A percentile compares a stretch with the other conserved stretches of the same genome.
These are phyloP conservation scores for Talaromyces nanjingensis DNA, from an alignment of 495 filamentous ascomycete genomes.

Conservation along the genomic window DNA sequence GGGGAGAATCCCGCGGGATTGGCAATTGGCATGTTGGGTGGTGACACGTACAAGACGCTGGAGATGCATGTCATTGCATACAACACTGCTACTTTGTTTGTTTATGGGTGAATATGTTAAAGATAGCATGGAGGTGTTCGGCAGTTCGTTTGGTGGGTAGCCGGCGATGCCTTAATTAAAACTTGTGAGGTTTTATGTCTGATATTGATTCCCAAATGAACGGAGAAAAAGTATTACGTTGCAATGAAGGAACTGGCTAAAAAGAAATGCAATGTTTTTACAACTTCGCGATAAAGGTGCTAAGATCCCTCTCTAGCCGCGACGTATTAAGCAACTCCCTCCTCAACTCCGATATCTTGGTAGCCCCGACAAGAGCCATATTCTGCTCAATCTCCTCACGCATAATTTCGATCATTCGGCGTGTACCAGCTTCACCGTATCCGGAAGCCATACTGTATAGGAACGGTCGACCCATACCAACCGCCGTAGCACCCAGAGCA, in stretches of 20 bases:
- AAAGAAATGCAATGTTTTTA: conserved; percentile 11
- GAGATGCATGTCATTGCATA: too few relatives aligned
- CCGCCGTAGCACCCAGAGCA: conserved; percentile 76
- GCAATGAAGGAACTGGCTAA: neutral
- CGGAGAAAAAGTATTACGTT: neutral
- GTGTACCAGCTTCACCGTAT: conserved; percentile 30
- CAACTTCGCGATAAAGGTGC: conserved; percentile 25
- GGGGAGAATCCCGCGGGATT: neutral
- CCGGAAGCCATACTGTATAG: conserved; percentile 72
- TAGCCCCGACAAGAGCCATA: conserved; percentile 32
- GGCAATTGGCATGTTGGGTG: neutral
- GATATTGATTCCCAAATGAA: too few relatives aligned
- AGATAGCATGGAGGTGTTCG: too few relatives aligned
- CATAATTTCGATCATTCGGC: conserved; percentile 25
- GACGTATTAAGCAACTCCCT: conserved; percentile 29
- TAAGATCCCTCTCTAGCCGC: conserved; percentile 29
- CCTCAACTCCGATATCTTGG: conserved; percentile 19
- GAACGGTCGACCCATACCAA: conserved; percentile 81
- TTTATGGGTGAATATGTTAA: too few relatives aligned
- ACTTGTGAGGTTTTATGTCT: too few relatives aligned
- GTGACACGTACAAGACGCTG: too few relatives aligned
- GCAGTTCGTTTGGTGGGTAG: neutral
- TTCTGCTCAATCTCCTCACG: conserved; percentile 33
- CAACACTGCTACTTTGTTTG: too few relatives aligned
- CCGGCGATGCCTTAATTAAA: neutral